phyloP scores from a whole-genome alignment of 2,329 filamentous ascomycete genomes.

The Aspergillus pseudoviridinutans region DNA sequence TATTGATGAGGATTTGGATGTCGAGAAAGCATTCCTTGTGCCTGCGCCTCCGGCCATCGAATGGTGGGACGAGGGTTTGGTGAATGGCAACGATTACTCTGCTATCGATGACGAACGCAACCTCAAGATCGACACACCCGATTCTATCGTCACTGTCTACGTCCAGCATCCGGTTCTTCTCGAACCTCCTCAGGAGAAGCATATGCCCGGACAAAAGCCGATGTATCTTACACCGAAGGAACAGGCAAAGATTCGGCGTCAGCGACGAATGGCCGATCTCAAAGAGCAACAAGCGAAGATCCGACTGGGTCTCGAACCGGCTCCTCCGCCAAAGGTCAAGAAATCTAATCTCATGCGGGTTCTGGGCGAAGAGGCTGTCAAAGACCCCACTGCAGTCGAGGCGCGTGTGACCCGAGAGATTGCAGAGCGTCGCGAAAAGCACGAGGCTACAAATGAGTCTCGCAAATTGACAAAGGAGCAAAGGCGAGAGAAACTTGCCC shows the following conservation, averaged over 20 bases:
- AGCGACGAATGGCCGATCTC: slow-evolving; percentile 84
- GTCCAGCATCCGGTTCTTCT: slow-evolving; percentile 90
- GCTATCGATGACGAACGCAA: slow-evolving; percentile 61
- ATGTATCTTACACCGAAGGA: slow-evolving; percentile 91
- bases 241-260: slow-evolving; percentile 83
- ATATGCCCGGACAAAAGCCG: slow-evolving; percentile 72
- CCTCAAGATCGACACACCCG: slow-evolving; percentile 70
- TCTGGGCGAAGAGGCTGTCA: slow-evolving; percentile 84
- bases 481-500: slow-evolving; percentile 73
- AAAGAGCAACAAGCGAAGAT: slow-evolving; percentile 98
- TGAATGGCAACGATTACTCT: slow-evolving; percentile 71
- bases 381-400: slow-evolving; percentile 96
- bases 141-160: slow-evolving; percentile 84
- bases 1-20: slow-evolving; percentile 83
- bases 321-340: slow-evolving; percentile 92
- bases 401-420: slow-evolving; percentile 91
- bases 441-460: slow-evolving; percentile 74
- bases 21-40: slow-evolving; percentile 84
- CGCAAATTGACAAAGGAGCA: slow-evolving; percentile 87
- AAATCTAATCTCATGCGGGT: slow-evolving; percentile 98
- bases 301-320: slow-evolving; percentile 79
- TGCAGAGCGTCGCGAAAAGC: slow-evolving; percentile 73
- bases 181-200: slow-evolving; percentile 86
- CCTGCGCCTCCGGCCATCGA: slow-evolving; percentile 82
- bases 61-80: slow-evolving; percentile 94